These are phyloP conservation scores for Trichoderma sp. DNA, from an alignment of 2,329 filamentous ascomycete genomes.

Conservation along the genomic window DNA sequence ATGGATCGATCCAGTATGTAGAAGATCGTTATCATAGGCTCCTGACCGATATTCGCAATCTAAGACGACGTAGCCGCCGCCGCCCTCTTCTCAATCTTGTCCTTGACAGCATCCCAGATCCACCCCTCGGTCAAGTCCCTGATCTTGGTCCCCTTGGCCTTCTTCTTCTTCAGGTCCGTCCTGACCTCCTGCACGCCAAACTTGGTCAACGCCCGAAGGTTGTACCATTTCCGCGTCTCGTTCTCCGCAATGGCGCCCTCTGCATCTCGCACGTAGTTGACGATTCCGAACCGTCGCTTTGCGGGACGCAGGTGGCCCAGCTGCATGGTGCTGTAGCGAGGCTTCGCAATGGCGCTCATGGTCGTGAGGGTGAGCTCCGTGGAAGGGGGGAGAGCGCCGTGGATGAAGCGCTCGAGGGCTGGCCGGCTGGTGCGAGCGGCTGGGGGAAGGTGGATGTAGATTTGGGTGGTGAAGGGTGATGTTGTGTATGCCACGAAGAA, in stretches of 20 bases:
- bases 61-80: not conserved
- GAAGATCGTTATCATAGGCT: not conserved
- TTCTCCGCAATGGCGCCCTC: conserved; percentile 41
- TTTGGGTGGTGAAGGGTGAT: conserved; percentile 70
- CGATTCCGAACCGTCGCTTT: conserved; percentile 42
- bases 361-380: conserved; percentile 56
- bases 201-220: conserved; percentile 43
- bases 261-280: conserved; percentile 45
- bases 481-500: conserved; percentile 65
- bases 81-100: conserved; percentile 38
- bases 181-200: conserved; percentile 44
- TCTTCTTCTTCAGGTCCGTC: conserved; percentile 16
- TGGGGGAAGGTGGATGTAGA: conserved; percentile 69
- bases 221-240: conserved; percentile 44
- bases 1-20: not conserved
- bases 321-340: conserved; percentile 50
- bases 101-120: conserved; percentile 47
- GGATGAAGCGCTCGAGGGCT: conserved; percentile 56
- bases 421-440: conserved; percentile 64
- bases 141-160: conserved; percentile 30
- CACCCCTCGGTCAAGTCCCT: conserved; percentile 43
- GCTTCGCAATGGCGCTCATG: conserved; percentile 58
- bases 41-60: not conserved
- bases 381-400: conserved; percentile 47
- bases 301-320: conserved; percentile 43